These are phyloP conservation scores for Venustampulla echinocandica DNA, from an alignment of 495 filamentous ascomycete species.

Conservation along the genomic window DNA sequence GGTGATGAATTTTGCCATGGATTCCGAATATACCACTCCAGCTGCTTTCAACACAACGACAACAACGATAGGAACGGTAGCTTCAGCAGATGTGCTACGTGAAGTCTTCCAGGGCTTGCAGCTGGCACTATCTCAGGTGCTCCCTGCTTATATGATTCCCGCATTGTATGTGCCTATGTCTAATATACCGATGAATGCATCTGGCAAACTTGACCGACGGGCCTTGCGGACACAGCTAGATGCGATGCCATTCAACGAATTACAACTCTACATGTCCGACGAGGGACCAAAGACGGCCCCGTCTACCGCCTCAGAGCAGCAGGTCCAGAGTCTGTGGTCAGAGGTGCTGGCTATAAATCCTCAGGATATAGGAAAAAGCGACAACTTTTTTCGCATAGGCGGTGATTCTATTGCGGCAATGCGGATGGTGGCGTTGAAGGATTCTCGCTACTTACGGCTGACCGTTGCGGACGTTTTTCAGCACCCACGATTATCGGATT, in stretches of 20 bases:
- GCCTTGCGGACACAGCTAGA: background rate
- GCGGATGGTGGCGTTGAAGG: conserved; percentile 11
- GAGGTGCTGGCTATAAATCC: background rate
- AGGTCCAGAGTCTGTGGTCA: background rate
- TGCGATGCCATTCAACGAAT: background rate
- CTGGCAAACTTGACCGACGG: conserved; percentile 31
- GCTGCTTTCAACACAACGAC: background rate
- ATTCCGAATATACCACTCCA: background rate
- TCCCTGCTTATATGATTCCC: conserved; percentile 25
- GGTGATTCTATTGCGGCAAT: conserved; percentile 46
- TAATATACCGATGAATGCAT: conserved; percentile 4
- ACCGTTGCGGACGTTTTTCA: conserved; percentile 44
- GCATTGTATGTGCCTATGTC: conserved; percentile 11
- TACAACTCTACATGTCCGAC: background rate
- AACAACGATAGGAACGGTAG: background rate
- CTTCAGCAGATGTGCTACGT: background rate
- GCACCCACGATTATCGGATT: conserved; percentile 34
- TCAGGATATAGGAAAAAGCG: background rate
- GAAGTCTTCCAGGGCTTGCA: background rate
- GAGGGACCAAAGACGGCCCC: background rate
- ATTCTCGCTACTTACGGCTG: conserved; percentile 18
- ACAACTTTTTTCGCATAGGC: conserved; percentile 42
- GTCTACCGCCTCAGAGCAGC: background rate
- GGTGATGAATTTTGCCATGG: background rate
- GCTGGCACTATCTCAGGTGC: background rate